Evolutionary conservation across 2,329 filamentous ascomycete genomes (phyloP).

Genomic region (Aureobasidium sp.): DNA sequence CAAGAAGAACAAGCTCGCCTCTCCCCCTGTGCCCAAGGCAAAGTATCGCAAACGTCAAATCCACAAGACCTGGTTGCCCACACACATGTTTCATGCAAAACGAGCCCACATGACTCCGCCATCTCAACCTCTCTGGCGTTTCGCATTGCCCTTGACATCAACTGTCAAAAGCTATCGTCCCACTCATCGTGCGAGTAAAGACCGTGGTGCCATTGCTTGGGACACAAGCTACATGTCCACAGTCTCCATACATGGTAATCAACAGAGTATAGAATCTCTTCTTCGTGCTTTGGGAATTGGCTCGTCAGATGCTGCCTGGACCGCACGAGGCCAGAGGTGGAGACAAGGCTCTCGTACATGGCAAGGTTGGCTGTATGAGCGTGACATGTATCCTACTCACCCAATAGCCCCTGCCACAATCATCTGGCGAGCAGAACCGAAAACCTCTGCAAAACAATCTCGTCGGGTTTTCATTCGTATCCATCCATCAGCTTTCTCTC

Average conservation of each 20-base stretch:
- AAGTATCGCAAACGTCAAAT: constrained; percentile 81
- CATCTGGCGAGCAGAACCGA: constrained; percentile 60
- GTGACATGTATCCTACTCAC: constrained; percentile 42
- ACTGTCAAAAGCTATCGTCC: constrained; percentile 85
- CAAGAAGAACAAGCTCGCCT: constrained; percentile 61
- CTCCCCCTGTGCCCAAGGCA: constrained; percentile 52
- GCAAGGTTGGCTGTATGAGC: constrained; percentile 52
- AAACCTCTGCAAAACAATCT: constrained; percentile 6
- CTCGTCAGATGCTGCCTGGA: constrained; percentile 48
- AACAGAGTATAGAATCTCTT: constrained; percentile 57
- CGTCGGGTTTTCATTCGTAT: constrained; percentile 62
- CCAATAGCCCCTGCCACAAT: constrained; percentile 66
- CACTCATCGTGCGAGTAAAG: constrained; percentile 70
- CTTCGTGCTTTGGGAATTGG: constrained; percentile 59
- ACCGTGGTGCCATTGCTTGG: constrained; percentile 76
- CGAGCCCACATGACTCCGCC: constrained; percentile 80
- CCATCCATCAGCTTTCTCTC: constrained; percentile 73
- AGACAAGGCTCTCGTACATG: constrained; percentile 52
- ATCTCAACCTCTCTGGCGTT: constrained; percentile 77
- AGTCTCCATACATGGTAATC: constrained; percentile 64
- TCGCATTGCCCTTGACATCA: constrained; percentile 75
- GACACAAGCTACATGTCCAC: constrained; percentile 93
- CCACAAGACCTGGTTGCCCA: constrained; percentile 89
- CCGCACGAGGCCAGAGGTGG: constrained; percentile 63
- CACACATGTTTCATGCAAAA: constrained; percentile 90